Percentiles rank a stretch among this genome's conserved stretches.
Evolutionary conservation across 345 rosid species (phyloP).

Genomic region (Rhizophora apiculata): DNA sequence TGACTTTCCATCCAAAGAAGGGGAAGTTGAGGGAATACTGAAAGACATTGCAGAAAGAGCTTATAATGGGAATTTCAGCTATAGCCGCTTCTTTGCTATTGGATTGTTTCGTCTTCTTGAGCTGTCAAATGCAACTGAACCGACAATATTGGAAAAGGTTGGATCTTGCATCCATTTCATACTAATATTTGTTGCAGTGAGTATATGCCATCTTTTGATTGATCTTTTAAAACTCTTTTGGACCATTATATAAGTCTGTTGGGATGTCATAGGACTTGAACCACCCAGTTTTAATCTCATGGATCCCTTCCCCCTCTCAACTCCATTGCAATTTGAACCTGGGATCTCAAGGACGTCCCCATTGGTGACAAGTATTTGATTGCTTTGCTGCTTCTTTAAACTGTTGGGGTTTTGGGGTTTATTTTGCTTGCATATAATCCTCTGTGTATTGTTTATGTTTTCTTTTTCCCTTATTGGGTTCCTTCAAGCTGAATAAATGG

Average conservation of each 20-base stretch:
- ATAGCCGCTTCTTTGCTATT: slow-evolving; percentile 96
- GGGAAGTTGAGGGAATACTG: slow-evolving; percentile 71
- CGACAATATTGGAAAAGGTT: slow-evolving; percentile 81
- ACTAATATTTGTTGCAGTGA: background rate
- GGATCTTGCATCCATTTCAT: slow-evolving; percentile 6
- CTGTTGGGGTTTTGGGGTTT: too few species aligned
- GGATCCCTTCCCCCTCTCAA: too few species aligned
- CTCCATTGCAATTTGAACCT: too few species aligned
- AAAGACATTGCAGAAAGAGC: slow-evolving; percentile 88
- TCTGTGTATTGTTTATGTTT: too few species aligned
- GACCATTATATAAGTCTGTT: background rate
- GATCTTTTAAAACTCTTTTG: background rate
- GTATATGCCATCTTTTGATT: background rate
- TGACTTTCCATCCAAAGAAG: slow-evolving; percentile 72
- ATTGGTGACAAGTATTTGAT: too few species aligned
- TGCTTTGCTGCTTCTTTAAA: too few species aligned
- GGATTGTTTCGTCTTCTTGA: slow-evolving; percentile 97
- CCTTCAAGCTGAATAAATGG: too few species aligned
- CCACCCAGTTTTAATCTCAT: too few species aligned
- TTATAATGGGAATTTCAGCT: slow-evolving; percentile 67
- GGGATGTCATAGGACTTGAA: too few species aligned
- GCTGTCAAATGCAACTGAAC: slow-evolving; percentile 85
- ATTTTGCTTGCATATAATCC: too few species aligned
- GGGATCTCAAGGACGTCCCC: too few species aligned
- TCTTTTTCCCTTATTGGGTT: too few species aligned